phyloP scores from a whole-genome alignment of 169 alveolate species.

The Plasmodium reichenowi region DNA sequence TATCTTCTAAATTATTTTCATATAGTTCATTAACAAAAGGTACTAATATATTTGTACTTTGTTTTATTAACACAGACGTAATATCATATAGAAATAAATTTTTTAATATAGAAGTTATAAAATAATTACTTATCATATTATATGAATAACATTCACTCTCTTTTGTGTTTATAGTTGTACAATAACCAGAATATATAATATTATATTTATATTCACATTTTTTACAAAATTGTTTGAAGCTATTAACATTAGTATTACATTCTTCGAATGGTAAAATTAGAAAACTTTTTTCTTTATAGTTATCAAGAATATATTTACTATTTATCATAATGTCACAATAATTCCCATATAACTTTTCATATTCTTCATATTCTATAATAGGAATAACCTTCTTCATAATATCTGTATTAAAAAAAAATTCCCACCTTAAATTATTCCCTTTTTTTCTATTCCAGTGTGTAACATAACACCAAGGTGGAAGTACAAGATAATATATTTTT shows the following conservation, averaged over 20 bases:
- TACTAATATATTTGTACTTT: conserved; percentile 43
- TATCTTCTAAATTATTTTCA: conserved; percentile 60
- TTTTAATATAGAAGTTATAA: conserved; percentile 8
- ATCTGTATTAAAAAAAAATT: conserved; percentile 20
- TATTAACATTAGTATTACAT: conserved; percentile 15
- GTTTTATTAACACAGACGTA: conserved; percentile 35
- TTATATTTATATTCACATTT: conserved; percentile 58
- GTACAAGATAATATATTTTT: conserved; percentile 64
- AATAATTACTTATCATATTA: conserved; percentile 32
- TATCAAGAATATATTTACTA: conserved; percentile 8
- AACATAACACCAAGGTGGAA: conserved; percentile 81
- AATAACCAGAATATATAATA: conserved; percentile 62
- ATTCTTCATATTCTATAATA: conserved; percentile 48
- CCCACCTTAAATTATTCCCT: conserved; percentile 16
- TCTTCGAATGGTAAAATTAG: conserved; percentile 6
- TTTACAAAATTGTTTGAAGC: conserved; percentile 13
- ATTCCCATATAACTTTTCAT: conserved; percentile 19
- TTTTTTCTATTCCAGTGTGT: conserved; percentile 60
- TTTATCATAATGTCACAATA: conserved; percentile 27
- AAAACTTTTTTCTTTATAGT: conserved; percentile 1
- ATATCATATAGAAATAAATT: conserved; percentile 22
- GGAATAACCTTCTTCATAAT: conserved; percentile 65
- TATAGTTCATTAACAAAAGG: conserved; percentile 64
- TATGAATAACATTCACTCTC: conserved; percentile 19
- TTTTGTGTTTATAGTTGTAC: conserved; percentile 53